Conservation (phyloP, 75 land plant genomes). For the Selaginella moellendorffii region DNA sequence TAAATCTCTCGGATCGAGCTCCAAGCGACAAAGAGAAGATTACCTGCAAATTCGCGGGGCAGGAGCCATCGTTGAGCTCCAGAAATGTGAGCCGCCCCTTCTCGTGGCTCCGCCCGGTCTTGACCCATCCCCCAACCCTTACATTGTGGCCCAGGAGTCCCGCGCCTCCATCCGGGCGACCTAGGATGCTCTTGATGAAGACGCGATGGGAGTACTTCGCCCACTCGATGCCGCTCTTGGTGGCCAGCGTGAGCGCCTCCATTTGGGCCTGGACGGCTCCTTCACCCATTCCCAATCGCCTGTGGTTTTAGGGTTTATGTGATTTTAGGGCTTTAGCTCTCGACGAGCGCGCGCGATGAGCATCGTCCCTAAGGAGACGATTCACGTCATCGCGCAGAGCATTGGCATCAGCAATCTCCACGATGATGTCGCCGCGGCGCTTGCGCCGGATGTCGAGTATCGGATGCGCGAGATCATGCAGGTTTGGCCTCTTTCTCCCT, state of each 20-base stretch:
- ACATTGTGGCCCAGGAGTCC: slow-evolving; percentile 46
- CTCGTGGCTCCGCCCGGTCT: slow-evolving; percentile 74
- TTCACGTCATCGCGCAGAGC: slow-evolving; percentile 85
- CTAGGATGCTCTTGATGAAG: slow-evolving; percentile 36
- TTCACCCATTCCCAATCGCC: no score
- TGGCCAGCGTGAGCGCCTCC: neutral
- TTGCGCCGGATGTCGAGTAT: slow-evolving; percentile 94
- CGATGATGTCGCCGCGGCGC: slow-evolving; percentile 62
- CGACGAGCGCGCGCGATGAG: slow-evolving; percentile 50
- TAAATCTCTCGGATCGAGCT: no score
- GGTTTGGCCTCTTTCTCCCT: slow-evolving; percentile 24
- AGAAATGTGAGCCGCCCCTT: slow-evolving; percentile 67
- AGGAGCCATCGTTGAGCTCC: slow-evolving; percentile 87
- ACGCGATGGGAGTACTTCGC: slow-evolving; percentile 55
- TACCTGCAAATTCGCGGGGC: slow-evolving; percentile 69
- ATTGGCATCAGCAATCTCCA: slow-evolving; percentile 67
- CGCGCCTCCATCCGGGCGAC: slow-evolving; percentile 41
- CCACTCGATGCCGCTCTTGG: neutral
- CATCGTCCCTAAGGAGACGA: slow-evolving; percentile 71
- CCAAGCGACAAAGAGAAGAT: no score
- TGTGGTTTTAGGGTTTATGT: no score
- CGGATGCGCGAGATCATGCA: slow-evolving; percentile 95
- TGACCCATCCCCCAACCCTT: slow-evolving; percentile 82
- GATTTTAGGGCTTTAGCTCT: neutral
- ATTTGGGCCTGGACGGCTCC: neutral